phyloP scores from a whole-genome alignment of 164 flowering plant genomes.

The Macadamia integrifolia region DNA sequence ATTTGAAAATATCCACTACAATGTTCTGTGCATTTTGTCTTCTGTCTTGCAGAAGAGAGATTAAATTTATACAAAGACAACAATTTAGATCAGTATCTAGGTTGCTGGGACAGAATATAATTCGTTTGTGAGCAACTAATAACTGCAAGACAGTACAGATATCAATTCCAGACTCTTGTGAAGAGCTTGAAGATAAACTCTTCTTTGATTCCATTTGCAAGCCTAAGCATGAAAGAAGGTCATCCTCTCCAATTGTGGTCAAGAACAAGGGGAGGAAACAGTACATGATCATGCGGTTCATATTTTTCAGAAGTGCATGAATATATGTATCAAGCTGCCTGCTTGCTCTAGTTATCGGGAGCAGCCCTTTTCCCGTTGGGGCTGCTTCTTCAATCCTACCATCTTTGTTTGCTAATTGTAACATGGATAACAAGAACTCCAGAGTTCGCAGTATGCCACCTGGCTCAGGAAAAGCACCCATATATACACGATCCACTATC shows the following conservation, averaged over 20 bases:
- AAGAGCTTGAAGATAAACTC: conserved; percentile 22
- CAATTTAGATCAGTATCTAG: conserved; percentile 85
- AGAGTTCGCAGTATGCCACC: conserved; percentile 63
- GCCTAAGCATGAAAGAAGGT: conserved; percentile 66
- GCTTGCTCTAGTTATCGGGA: conserved; percentile 84
- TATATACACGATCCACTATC: conserved; percentile 93
- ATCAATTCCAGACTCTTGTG: conserved; percentile 53
- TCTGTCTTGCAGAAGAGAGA: conserved; percentile 69
- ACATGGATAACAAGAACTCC: conserved; percentile 91
- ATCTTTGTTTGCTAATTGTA: conserved; percentile 94
- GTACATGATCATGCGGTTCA: conserved; percentile 84
- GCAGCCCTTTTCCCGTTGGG: conserved; percentile 71
- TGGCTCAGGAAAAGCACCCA: conserved; percentile 97
- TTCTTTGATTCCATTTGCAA: conserved; percentile 63
- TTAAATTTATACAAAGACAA: conserved; percentile 83
- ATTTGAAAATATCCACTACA: conserved; percentile 76
- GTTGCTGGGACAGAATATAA: conserved; percentile 90
- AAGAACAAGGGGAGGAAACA: conserved; percentile 94
- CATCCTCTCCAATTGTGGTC: conserved; percentile 68
- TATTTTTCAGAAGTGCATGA: conserved; percentile 82
- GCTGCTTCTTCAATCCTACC: conserved; percentile 84
- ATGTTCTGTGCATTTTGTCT: conserved; percentile 55
- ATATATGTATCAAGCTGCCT: conserved; percentile 86
- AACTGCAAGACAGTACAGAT: conserved; percentile 77
- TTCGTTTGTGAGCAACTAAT: conserved; percentile 75